A percentile compares a stretch with the other conserved stretches of the same genome.
These are phyloP conservation scores for Croton laevigatus DNA, from an alignment of 441 rosid genomes.

Conservation along the genomic window DNA sequence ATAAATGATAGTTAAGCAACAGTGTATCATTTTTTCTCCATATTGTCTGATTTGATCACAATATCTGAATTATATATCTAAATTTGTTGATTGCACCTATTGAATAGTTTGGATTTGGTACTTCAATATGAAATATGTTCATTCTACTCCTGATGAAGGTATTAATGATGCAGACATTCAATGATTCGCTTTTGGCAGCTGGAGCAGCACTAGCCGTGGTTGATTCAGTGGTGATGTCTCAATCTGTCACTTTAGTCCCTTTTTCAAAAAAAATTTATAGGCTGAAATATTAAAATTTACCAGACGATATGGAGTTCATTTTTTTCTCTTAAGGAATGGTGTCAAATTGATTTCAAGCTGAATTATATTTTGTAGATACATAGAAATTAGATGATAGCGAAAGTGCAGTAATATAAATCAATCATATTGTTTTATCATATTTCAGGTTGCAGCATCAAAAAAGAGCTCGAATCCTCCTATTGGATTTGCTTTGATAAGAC, in stretches of 20 bases:
- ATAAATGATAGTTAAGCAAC: too few species aligned
- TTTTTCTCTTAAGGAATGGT: neutral
- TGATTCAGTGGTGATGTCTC: conserved; percentile 97
- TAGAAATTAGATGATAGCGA: neutral
- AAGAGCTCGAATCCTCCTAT: conserved; percentile 54
- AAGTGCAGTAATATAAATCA: neutral
- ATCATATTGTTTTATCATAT: conserved; percentile 8
- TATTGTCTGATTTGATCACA: neutral
- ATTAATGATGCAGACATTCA: conserved; percentile 65
- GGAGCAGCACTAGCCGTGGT: conserved; percentile 91
- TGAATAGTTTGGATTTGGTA: neutral
- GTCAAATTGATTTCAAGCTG: neutral
- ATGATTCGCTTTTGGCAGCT: conserved; percentile 85
- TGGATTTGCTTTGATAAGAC: conserved; percentile 92
- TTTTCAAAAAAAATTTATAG: conserved; percentile 16
- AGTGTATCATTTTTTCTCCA: too few species aligned
- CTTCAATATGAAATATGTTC: neutral
- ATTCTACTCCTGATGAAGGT: conserved; percentile 13
- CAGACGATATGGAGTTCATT: conserved; percentile 7
- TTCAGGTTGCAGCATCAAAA: conserved; percentile 73
- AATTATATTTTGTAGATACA: neutral
- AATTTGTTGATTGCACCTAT: too few species aligned
- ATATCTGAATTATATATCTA: too few species aligned
- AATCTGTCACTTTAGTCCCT: conserved; percentile 53
- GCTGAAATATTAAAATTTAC: conserved; percentile 12